These are phyloP conservation scores for Globisporangium takayamanum DNA, from an alignment of 352 stramenopile genomes.

Conservation along the genomic window DNA sequence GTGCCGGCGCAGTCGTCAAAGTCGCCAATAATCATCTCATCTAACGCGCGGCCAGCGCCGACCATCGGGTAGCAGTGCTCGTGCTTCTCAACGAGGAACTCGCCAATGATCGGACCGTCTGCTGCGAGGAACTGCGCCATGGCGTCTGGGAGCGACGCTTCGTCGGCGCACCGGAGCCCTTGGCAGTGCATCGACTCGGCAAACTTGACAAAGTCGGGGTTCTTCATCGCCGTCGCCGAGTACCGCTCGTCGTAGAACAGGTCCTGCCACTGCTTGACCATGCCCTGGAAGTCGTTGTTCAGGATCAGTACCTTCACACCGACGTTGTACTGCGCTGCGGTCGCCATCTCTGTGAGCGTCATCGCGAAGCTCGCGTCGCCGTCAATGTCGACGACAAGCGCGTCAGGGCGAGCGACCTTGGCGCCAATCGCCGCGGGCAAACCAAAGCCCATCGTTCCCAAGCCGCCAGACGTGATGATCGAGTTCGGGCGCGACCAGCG, in stretches of 20 bases:
- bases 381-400: constrained; percentile 89
- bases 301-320: constrained; percentile 94
- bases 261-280: constrained; percentile 97
- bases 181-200: constrained; percentile 92
- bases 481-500: constrained; percentile 92
- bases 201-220: constrained; percentile 93
- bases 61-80: constrained; percentile 95
- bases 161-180: constrained; percentile 81
- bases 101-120: constrained; percentile 90
- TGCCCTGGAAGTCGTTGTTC: constrained; percentile 96
- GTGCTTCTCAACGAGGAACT: constrained; percentile 94
- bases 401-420: constrained; percentile 89
- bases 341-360: constrained; percentile 95
- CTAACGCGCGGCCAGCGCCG: constrained; percentile 80
- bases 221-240: constrained; percentile 87
- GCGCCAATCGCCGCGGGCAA: constrained; percentile 91
- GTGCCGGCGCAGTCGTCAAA: constrained; percentile 91
- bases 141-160: constrained; percentile 85
- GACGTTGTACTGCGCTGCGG: constrained; percentile 91
- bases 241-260: constrained; percentile 96
- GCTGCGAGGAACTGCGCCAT: constrained; percentile 92
- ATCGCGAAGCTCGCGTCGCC: constrained; percentile 96
- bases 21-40: constrained; percentile 96
- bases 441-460: constrained; percentile 95
- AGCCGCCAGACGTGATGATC: constrained; percentile 90